Base-by-base conservation (phyloP, 306 rosid species). In the Pterocarpus santalinus region DNA sequence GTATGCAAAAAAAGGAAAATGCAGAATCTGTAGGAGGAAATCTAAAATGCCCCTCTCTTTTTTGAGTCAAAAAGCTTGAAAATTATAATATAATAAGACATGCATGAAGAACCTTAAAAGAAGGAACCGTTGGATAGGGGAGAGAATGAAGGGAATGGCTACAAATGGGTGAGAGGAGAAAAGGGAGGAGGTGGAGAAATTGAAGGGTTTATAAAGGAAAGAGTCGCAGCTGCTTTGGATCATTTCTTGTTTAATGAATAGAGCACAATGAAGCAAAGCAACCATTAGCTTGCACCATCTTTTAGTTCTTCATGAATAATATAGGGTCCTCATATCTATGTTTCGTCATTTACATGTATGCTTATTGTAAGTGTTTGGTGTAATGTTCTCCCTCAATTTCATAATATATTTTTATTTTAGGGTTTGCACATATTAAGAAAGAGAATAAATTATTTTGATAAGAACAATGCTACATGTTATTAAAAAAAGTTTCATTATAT, bases 81-180 rank as follows among this genome's bases (percentile, higher is more conserved):
- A 35, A n/a, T 38, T 75, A 17, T 49, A 47, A 79, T 82, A 69
- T 65, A 66, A 66, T 75, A 33, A 83, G 78, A 72, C 58, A 87
- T 81, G 86, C 75, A 89, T 55, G 90, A 88, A 67, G 82, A 80
- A 66, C 73, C 94, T 82, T 84, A 73, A 90, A 83, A 83, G 74
- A 81, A 87, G 88, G 96, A 89, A 43, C 44, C 12, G 78, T 82
- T 80, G 80, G 89, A 80, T 80, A 75, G 17, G 78, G 79, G 84
- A 83, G 89, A 78, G 89, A 78, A 61, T 41, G 72, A 70, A 69
- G 77, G 75, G 78, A 67, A 85, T 92, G 91, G 94, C 87, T 89
- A 64, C 76, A 70, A 87, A 92, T 72, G 85, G 73, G 85, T 70
- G 87, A 83, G 76, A 87, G 89, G 85, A 87, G 87, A 88, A 85